Evolutionary conservation across 495 filamentous ascomycete genomes (phyloP).

Genomic region (Friedmanniomyces endolithicus): DNA sequence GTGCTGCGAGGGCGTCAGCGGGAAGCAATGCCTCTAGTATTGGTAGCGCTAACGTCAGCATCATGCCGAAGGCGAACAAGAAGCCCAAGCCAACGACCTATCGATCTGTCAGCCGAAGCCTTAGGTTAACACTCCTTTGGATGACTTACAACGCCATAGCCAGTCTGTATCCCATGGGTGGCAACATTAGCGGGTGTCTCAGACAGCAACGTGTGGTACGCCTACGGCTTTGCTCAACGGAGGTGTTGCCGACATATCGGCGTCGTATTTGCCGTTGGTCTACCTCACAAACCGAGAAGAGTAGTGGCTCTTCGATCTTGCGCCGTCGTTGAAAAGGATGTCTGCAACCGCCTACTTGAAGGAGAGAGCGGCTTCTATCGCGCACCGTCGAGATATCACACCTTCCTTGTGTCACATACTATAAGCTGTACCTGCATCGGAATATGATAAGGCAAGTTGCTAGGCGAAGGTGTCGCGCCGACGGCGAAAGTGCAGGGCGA

Average conservation of each 20-base stretch:
- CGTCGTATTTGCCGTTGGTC: background rate
- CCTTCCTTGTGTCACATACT: background rate
- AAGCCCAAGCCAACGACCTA: constrained; percentile 27
- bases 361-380: background rate
- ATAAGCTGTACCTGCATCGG: background rate
- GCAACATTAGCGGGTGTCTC: background rate
- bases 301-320: too few species aligned
- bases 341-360: background rate
- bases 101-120: too few species aligned
- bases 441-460: background rate
- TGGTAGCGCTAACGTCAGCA: background rate
- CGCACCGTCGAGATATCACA: background rate
- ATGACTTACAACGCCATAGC: constrained; percentile 25
- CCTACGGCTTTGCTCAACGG: constrained; percentile 11
- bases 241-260: constrained; percentile 10
- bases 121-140: too few species aligned
- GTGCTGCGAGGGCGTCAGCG: constrained; percentile 21
- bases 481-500: background rate
- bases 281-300: background rate
- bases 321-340: background rate
- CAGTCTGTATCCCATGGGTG: background rate
- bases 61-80: constrained; percentile 25
- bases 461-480: background rate
- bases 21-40: constrained; percentile 24
- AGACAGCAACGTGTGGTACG: background rate